phyloP scores from a whole-genome alignment of 192 early-diverging fungal genomes.

The Rhizophagus clarus region DNA sequence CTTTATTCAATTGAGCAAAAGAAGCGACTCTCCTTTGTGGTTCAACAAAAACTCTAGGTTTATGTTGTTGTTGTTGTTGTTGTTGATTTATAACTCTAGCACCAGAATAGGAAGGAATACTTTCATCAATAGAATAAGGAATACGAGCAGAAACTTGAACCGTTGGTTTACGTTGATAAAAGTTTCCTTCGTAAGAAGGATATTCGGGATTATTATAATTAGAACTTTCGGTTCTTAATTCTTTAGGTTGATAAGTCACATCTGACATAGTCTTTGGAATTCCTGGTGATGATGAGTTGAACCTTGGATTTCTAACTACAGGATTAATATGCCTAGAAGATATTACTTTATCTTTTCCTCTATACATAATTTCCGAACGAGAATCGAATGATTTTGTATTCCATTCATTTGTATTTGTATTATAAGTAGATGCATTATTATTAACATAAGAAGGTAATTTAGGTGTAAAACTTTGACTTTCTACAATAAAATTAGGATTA shows the following conservation, averaged over 20 bases:
- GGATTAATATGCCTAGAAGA: not conserved
- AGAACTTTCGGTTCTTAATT: not conserved
- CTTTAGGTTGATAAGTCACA: not conserved
- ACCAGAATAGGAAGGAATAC: not conserved
- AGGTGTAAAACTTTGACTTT: not conserved
- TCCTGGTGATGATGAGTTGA: not conserved
- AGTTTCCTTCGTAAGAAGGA: not conserved
- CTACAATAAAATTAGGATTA: not conserved
- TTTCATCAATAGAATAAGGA: not conserved
- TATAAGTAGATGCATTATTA: not conserved
- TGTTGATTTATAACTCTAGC: not conserved
- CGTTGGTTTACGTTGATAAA: not conserved
- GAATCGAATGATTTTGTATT: not conserved
- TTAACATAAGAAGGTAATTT: not conserved
- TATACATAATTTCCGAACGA: not conserved
- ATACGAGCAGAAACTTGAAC: not conserved
- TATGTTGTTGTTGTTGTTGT: not conserved
- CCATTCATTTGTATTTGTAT: not conserved
- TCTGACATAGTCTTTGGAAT: not conserved
- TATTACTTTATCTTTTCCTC: not conserved
- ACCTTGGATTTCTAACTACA: not conserved
- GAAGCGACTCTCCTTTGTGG: not conserved
- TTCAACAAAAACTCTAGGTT: not conserved
- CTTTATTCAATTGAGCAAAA: not conserved
- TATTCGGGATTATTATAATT: not conserved